Evolutionary conservation across 306 rosid genomes (phyloP), one percentile per base, ranked within the genome.

Genomic region (Potentilla sterilis): DNA sequence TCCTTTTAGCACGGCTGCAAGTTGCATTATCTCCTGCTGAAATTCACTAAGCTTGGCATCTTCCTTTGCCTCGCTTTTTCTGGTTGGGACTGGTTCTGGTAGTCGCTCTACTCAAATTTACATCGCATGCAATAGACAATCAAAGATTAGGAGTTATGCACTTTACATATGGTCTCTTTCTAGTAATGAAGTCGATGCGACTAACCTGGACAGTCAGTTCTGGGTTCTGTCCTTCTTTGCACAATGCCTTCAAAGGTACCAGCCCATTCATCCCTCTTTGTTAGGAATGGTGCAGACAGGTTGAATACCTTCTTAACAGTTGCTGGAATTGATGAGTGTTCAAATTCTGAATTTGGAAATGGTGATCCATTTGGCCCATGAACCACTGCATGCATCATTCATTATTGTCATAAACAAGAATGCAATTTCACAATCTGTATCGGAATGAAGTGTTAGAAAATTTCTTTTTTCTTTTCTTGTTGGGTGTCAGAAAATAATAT

Each of bases 141-240:
- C 37, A 6, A 9, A 22, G 44, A 38, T 47, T 38, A 10, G 13
- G 13, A 11, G 9, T 34, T 14, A 16, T 10, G 48, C 64, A 37
- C 55, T 51, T n/a, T 54, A 54, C 21, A 13, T 18, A 19, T 51
- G 40, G 13, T 55, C 0, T 54, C 19, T 54, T 7, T 54, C 46
- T 37, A 40, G 51, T 21, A 19, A 4, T 21, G 61, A n/a, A 54
- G 61, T 54, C 5, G 70, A 67, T 58, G 74, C 1, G 34, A 81
- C 83, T 73, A 79, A 92, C 98, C 92, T 40, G 98, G 98, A 81
- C 98, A 92, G 72, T 92, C 97, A 35, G 93, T 90, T 75, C 98
- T 88, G 10, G 98, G 97, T 48, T 88, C 42, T 14, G 83, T 82
- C 74, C 85, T 78, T 67, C 85, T 78, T 67, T 81, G 88, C 7